Base-by-base conservation (phyloP, 2,329 filamentous ascomycete species). In the Aspergillus aculeatus region DNA sequence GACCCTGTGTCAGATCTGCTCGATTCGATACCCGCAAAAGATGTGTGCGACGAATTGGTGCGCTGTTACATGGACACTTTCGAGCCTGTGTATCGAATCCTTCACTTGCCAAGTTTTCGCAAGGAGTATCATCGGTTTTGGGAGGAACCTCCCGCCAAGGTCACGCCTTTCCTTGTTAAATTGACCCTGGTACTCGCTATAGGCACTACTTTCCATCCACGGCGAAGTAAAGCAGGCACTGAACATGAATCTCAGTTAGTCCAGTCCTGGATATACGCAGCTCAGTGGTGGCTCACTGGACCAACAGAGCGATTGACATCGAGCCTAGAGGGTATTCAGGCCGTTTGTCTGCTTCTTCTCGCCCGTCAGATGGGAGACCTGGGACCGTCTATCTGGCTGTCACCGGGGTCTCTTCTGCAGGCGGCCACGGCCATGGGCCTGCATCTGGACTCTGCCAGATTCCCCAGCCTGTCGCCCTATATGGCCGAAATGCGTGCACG, bases 231-330 rank as follows among this genome's bases (percentile, higher is more conserved):
- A 24, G 44, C 61, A 5, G 53, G 62, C 4, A 53, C 48, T 11
- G 38, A 66, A 21, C 58, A 63, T 10, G 50, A 62, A 41, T 54
- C 59, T 1, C 64, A 51, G 2, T 49, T 63, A 5, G 32, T 53
- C 1, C 66, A 62, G 38, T 64, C 63, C 11, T 76, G 73, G 73
- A 63, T 74, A 5, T 68, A 75, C 64, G 66, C 68, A 1, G 70
- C 70, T 5, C 73, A 78, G 51, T 69, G 66, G 59, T 77, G 75
- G 76, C 65, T 77, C 1, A 61, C 66, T 2, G 74, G 72, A 0
- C 74, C 75, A 4, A 66, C 71, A 19, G 68, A 73, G 47, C 74
- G 75, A 38, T 59, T 66, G 14, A 65, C 68, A 0, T 52, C 68
- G 6, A 68, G 64, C 41, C 48, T 76, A 16, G 67, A 65, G 41